Percentiles rank a stretch among this genome's conserved stretches.
These are phyloP conservation scores for Coniochaeta hoffmannii DNA, from an alignment of 2,329 filamentous ascomycete species.

Conservation along the genomic window DNA sequence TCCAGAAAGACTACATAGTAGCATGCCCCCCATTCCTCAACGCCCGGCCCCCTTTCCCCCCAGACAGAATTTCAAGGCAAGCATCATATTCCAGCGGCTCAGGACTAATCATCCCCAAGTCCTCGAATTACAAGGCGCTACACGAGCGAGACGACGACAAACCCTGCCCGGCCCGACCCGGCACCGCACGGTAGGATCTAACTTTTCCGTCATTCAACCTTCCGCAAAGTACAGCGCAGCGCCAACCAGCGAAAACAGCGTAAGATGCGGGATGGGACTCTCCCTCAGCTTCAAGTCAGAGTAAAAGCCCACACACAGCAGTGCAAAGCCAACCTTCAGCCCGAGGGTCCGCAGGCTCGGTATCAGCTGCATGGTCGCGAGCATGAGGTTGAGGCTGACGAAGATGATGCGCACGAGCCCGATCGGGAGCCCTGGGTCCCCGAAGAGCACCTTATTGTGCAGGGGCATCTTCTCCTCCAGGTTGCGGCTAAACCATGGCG, in stretches of 20 bases:
- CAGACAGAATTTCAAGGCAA: too few species aligned
- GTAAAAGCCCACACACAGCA: background rate
- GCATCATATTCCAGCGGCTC: too few species aligned
- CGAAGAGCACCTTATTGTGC: constrained; percentile 3
- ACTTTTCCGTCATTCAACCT: background rate
- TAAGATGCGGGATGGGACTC: constrained; percentile 2
- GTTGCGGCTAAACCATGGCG: background rate
- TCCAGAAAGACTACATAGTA: too few species aligned
- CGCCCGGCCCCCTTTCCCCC: too few species aligned
- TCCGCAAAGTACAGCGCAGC: background rate
- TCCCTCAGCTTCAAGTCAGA: constrained; percentile 2
- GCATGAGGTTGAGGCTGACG: background rate
- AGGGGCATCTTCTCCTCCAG: constrained; percentile 1
- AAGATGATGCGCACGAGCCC: background rate
- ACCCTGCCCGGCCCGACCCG: background rate
- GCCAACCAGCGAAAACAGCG: background rate
- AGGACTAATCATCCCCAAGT: too few species aligned
- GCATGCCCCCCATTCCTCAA: too few species aligned
- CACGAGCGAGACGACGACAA: background rate
- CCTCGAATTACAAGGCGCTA: too few species aligned
- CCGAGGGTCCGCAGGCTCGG: constrained; percentile 1
- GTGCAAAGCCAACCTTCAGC: background rate
- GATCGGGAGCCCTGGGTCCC: background rate
- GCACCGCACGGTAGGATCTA: background rate
- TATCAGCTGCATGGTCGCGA: background rate